A percentile compares a stretch with the other conserved stretches of the same genome.
phyloP scores from a whole-genome alignment of 768 basidiomycete species.

The Thelephora aurantiotincta region DNA sequence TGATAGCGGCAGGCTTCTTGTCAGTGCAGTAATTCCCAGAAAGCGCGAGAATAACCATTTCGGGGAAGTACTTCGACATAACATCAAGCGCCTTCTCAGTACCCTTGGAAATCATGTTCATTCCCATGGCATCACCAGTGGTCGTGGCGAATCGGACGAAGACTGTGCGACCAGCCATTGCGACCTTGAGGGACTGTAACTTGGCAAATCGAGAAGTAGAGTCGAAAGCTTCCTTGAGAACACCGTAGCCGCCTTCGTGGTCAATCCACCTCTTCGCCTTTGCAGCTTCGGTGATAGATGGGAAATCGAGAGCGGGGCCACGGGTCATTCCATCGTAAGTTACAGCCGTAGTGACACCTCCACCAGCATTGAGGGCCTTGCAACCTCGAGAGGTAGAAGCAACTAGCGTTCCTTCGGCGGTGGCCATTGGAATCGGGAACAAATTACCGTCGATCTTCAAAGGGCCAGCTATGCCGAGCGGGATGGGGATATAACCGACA shows the following conservation, averaged over 20 bases:
- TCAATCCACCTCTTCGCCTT: slow-evolving; percentile 83
- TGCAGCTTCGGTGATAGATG: slow-evolving; percentile 63
- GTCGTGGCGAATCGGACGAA: slow-evolving; percentile 89
- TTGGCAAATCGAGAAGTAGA: slow-evolving; percentile 88
- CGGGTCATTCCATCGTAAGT: slow-evolving; percentile 95
- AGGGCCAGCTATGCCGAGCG: slow-evolving; percentile 93
- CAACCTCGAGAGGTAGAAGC: slow-evolving; percentile 96
- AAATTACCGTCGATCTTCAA: slow-evolving; percentile 77
- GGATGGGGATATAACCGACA: slow-evolving; percentile 91
- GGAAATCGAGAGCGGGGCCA: slow-evolving; percentile 97
- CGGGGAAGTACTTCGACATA: slow-evolving; percentile 68
- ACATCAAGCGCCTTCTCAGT: slow-evolving; percentile 87
- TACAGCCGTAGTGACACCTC: slow-evolving; percentile 89
- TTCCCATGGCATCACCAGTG: slow-evolving; percentile 98
- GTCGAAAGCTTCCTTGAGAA: slow-evolving; percentile 80
- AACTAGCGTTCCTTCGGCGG: slow-evolving; percentile 97
- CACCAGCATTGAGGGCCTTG: slow-evolving; percentile 93
- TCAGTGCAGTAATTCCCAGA: slow-evolving; percentile 99
- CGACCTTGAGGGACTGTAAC: slow-evolving; percentile 73
- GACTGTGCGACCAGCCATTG: slow-evolving; percentile 84
- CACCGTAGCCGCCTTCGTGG: slow-evolving; percentile 60
- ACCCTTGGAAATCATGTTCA: slow-evolving; percentile 99
- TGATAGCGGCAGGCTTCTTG: slow-evolving; percentile 99
- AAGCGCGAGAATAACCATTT: slow-evolving; percentile 82
- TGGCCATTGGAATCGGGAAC: slow-evolving; percentile 95